Percentiles rank a stretch among this genome's conserved stretches.
phyloP scores from a whole-genome alignment of 78 protist genomes.

The Tieghemostelium lacteum region DNA sequence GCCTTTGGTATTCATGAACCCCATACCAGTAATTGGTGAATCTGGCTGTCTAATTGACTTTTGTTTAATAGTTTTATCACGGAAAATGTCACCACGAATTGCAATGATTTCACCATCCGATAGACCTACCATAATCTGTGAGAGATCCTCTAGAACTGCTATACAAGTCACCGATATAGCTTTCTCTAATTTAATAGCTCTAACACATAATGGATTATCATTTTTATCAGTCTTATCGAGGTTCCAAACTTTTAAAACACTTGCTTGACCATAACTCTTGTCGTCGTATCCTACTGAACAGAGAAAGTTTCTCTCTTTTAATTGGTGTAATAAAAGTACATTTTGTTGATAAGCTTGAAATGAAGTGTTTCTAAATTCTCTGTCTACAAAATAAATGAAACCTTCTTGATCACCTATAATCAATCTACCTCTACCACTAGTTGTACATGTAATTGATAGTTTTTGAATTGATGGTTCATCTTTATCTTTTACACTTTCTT shows the following conservation, averaged over 20 bases:
- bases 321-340: conserved; percentile 35
- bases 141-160: conserved; percentile 51
- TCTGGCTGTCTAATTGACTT: conserved; percentile 39
- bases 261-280: conserved; percentile 2
- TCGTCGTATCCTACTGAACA: conserved; percentile 75
- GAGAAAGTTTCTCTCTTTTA: conserved; percentile 64
- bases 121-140: conserved; percentile 75
- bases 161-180: conserved; percentile 32
- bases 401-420: conserved; percentile 78
- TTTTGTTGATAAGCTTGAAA: conserved; percentile 73
- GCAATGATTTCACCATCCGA: conserved; percentile 73
- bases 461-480: conserved; percentile 11
- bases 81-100: conserved; percentile 61
- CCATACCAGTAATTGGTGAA: conserved; percentile 57
- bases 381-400: conserved; percentile 68
- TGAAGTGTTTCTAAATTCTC: conserved; percentile 58
- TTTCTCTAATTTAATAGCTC: conserved; percentile 61
- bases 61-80: conserved; percentile 61
- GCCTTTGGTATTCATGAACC: neutral
- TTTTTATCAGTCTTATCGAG: conserved; percentile 62
- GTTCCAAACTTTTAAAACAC: conserved; percentile 52
- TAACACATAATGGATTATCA: conserved; percentile 71
- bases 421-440: conserved; percentile 86
- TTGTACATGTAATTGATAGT: conserved; percentile 68
- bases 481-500: conserved; percentile 33